Conservation (phyloP, 2,329 filamentous ascomycete genomes). For the Annulohypoxylon truncatum region DNA sequence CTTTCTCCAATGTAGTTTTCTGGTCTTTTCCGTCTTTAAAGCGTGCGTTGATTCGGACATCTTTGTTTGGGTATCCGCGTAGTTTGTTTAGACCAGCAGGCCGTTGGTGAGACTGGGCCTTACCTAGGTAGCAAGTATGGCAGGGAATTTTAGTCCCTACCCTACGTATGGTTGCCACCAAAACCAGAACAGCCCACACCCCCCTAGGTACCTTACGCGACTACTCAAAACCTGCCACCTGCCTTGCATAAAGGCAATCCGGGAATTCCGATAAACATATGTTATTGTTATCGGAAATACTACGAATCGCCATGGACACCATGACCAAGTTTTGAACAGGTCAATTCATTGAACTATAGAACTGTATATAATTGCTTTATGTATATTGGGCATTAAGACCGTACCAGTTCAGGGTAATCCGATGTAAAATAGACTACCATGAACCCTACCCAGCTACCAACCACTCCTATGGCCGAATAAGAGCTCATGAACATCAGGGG, state of each 20-base stretch:
- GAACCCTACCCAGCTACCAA: constrained; percentile 95
- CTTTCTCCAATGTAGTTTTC: constrained; percentile 4
- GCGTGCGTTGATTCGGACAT: constrained; percentile 25
- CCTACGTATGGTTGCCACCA: constrained; percentile 30
- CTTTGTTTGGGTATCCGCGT: constrained; percentile 31
- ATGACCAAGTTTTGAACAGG: constrained; percentile 15
- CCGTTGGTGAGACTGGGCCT: constrained; percentile 43
- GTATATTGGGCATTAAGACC: constrained; percentile 10
- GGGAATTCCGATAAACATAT: constrained; percentile 24
- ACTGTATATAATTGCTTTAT: constrained; percentile 31
- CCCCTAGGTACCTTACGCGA: constrained; percentile 29
- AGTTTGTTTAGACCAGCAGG: constrained; percentile 35
- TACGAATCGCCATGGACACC: constrained; percentile 11
- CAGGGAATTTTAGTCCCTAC: constrained; percentile 40
- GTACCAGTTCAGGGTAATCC: constrained; percentile 45
- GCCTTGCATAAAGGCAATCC: constrained; percentile 38
- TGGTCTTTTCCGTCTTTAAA: not conserved
- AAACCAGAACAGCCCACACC: constrained; percentile 27
- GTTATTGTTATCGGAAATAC: constrained; percentile 7
- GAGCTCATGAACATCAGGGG: constrained; percentile 97
- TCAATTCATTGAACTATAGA: constrained; percentile 28
- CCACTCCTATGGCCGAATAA: constrained; percentile 92
- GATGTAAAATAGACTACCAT: constrained; percentile 87
- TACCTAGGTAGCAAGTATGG: constrained; percentile 38
- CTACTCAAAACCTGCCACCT: constrained; percentile 31